Evolutionary conservation across 78 protist genomes (phyloP).

Genomic region (Tieghemostelium lacteum): DNA sequence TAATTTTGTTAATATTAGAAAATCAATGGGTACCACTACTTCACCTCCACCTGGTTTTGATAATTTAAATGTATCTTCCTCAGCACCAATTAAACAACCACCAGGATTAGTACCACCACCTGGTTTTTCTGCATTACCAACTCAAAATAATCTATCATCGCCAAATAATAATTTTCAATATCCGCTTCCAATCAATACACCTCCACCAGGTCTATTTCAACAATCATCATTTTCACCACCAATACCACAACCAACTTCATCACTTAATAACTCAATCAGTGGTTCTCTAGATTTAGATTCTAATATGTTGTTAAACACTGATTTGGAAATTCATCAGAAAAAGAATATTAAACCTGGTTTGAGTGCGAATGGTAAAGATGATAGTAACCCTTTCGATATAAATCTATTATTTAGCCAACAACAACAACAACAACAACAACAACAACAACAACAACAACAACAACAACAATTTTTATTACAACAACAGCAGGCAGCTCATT

Average conservation of each 20-base stretch:
- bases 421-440: constrained; percentile 1
- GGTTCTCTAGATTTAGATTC: too few relatives aligned
- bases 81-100: constrained; percentile 56
- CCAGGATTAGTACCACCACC: constrained; percentile 69
- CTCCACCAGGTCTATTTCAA: constrained; percentile 8
- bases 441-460: constrained; percentile 37
- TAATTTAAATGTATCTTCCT: constrained; percentile 27
- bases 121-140: constrained; percentile 35
- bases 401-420: neutral
- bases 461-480: constrained; percentile 21
- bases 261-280: neutral
- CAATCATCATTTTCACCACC: constrained; percentile 28
- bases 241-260: constrained; percentile 11
- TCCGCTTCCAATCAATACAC: constrained; percentile 22
- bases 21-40: neutral
- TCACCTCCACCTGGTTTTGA: neutral
- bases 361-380: neutral
- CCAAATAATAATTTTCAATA: neutral
- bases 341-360: neutral
- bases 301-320: neutral
- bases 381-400: neutral
- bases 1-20: neutral
- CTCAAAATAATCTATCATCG: constrained; percentile 6
- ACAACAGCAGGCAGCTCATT: too few relatives aligned
- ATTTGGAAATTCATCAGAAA: neutral